A percentile compares a stretch with the other conserved stretches of the same genome.
Conservation (phyloP, 257 asterid species). For the Ajuga chamaepitys region DNA sequence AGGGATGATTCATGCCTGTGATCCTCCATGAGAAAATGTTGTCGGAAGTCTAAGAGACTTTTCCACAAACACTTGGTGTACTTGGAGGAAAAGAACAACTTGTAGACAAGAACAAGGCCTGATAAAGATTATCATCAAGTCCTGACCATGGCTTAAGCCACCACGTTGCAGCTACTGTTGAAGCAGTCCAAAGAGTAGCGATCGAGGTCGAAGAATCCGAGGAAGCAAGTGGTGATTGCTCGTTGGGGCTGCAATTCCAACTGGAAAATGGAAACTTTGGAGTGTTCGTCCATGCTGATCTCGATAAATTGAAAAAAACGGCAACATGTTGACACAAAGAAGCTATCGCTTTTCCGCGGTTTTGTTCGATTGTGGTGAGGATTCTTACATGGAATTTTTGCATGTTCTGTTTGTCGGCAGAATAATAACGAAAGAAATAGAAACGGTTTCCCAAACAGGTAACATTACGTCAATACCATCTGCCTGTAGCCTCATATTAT, state of each 20-base stretch:
- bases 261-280: constrained; percentile 25
- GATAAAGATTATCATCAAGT: neutral
- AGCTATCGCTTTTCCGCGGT: neutral
- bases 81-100: constrained; percentile 1
- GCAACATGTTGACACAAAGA: neutral
- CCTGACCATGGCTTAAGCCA: neutral
- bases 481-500: no score
- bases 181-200: constrained; percentile 21
- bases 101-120: constrained; percentile 2
- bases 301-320: neutral
- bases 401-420: neutral
- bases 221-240: neutral
- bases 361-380: constrained; percentile 8
- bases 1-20: constrained; percentile 15
- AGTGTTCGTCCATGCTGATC: constrained; percentile 23
- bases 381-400: neutral
- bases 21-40: constrained; percentile 20
- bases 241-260: constrained; percentile 12
- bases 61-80: constrained; percentile 17
- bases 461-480: no score
- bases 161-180: neutral
- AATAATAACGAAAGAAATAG: no score
- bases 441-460: no score
- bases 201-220: constrained; percentile 12
- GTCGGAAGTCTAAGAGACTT: constrained; percentile 9